phyloP scores from a whole-genome alignment of 768 basidiomycete genomes.

The Suillus paluster region DNA sequence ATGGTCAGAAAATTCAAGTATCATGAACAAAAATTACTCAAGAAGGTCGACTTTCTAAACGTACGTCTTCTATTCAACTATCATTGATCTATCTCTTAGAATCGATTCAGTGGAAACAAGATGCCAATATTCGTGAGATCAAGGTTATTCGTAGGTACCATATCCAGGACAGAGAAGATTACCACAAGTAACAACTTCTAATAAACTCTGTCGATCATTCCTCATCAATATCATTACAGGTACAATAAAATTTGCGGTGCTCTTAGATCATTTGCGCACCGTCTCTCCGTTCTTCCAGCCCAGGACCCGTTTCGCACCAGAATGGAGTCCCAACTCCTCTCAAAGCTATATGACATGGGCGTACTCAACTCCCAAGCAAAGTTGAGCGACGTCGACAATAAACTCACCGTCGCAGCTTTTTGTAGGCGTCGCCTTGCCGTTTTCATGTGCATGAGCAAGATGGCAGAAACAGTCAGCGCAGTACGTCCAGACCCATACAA shows the following conservation, averaged over 20 bases:
- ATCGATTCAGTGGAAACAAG: constrained; percentile 86
- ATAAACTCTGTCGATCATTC: constrained; percentile 2
- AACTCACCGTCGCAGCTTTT: constrained; percentile 93
- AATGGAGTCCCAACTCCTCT: constrained; percentile 86
- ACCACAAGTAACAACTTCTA: constrained; percentile 71
- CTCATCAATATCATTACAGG: constrained; percentile 37
- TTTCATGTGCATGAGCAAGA: constrained; percentile 88
- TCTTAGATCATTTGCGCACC: constrained; percentile 83
- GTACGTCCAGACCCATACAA: constrained; percentile 51
- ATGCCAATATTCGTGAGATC: constrained; percentile 87
- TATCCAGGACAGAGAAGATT: constrained; percentile 92
- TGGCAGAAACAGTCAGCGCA: constrained; percentile 94
- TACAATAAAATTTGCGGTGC: constrained; percentile 97
- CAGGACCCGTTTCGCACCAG: constrained; percentile 86
- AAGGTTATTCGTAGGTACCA: constrained; percentile 96
- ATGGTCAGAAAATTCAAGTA: constrained; percentile 96
- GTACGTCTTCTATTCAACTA: constrained; percentile 46
- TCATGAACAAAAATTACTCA: constrained; percentile 94
- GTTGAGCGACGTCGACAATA: constrained; percentile 91
- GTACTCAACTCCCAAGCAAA: constrained; percentile 86
- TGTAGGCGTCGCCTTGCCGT: constrained; percentile 92
- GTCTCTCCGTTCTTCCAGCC: constrained; percentile 83
- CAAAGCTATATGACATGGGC: constrained; percentile 97
- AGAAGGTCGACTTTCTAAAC: constrained; percentile 96
- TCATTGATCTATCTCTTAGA: constrained; percentile 10